Conservation (phyloP, 805 yeast genomes). For the Ascoidea asiatica region DNA sequence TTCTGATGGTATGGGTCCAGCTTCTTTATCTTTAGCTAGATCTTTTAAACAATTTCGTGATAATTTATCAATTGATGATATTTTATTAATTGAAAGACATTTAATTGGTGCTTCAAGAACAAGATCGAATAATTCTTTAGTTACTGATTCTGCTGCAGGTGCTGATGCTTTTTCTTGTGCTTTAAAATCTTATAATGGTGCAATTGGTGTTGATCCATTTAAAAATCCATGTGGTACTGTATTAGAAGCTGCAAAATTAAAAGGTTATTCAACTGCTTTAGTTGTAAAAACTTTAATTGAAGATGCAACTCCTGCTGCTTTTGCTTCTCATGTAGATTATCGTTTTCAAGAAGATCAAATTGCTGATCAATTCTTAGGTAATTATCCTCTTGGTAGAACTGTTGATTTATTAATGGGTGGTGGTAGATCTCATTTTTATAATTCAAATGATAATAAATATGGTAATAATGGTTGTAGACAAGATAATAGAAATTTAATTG, state of each 20-base stretch:
- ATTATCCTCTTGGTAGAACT: conserved; percentile 61
- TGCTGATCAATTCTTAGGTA: conserved; percentile 79
- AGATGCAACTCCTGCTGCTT: conserved; percentile 92
- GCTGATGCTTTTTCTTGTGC: conserved; percentile 91
- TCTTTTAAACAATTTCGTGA: conserved; percentile 56
- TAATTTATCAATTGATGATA: conserved; percentile 36
- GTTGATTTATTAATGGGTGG: conserved; percentile 87
- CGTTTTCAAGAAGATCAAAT: conserved; percentile 73
- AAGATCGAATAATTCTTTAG: conserved; percentile 57
- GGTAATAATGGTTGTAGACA: conserved; percentile 65
- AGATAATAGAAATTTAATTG: conserved; percentile 57
- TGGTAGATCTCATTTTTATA: conserved; percentile 73
- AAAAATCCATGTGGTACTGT: conserved; percentile 76
- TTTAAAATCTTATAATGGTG: conserved; percentile 75
- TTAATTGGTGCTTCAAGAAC: conserved; percentile 80
- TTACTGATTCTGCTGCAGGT: conserved; percentile 95
- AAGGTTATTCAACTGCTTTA: conserved; percentile 74
- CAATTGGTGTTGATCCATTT: conserved; percentile 69
- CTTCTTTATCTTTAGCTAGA: conserved; percentile 69
- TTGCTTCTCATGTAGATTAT: conserved; percentile 64
- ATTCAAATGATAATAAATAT: too few species aligned
- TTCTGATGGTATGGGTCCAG: conserved; percentile 91
- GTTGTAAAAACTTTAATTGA: conserved; percentile 89
- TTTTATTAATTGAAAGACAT: conserved; percentile 50
- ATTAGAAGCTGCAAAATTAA: conserved; percentile 72